Percentiles rank a stretch among this genome's conserved stretches.
Evolutionary conservation across 495 filamentous ascomycete species (phyloP).

Genomic region (Xylaria telfairii): DNA sequence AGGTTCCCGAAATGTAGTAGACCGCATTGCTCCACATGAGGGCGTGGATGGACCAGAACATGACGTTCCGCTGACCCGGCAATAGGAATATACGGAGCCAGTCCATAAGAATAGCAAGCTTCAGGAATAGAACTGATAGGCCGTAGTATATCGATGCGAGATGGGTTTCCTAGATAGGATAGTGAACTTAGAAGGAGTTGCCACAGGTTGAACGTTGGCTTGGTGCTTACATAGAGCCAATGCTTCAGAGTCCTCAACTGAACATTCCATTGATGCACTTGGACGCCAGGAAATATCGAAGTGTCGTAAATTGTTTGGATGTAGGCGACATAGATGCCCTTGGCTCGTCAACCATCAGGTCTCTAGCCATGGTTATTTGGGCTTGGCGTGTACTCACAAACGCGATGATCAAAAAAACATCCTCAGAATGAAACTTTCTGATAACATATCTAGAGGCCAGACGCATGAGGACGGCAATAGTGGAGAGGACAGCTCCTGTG

Average conservation of each 20-base stretch:
- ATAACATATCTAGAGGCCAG: neutral
- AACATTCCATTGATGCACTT: neutral
- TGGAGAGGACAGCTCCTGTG: neutral
- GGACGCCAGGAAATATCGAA: neutral
- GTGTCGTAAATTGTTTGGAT: neutral
- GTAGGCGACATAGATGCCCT: neutral
- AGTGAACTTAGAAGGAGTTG: neutral
- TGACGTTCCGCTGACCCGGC: slow-evolving; percentile 28
- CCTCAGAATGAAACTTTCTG: neutral
- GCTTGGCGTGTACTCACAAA: too few species aligned
- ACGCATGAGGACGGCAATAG: neutral
- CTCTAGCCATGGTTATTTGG: too few species aligned
- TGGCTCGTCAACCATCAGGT: too few species aligned
- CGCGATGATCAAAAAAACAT: neutral
- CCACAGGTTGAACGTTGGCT: neutral
- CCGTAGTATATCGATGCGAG: slow-evolving; percentile 28
- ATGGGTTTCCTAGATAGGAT: neutral
- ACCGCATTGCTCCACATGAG: slow-evolving; percentile 36
- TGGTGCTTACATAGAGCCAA: neutral
- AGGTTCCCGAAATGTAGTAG: slow-evolving; percentile 34
- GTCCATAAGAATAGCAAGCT: slow-evolving; percentile 31
- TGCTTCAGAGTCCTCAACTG: neutral
- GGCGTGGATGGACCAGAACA: slow-evolving; percentile 37
- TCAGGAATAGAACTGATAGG: slow-evolving; percentile 27
- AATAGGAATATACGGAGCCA: slow-evolving; percentile 34